Percentiles rank a stretch among this genome's conserved stretches.
These are phyloP conservation scores for Alternaria consortialis DNA, from an alignment of 2,329 filamentous ascomycete genomes.

Conservation along the genomic window DNA sequence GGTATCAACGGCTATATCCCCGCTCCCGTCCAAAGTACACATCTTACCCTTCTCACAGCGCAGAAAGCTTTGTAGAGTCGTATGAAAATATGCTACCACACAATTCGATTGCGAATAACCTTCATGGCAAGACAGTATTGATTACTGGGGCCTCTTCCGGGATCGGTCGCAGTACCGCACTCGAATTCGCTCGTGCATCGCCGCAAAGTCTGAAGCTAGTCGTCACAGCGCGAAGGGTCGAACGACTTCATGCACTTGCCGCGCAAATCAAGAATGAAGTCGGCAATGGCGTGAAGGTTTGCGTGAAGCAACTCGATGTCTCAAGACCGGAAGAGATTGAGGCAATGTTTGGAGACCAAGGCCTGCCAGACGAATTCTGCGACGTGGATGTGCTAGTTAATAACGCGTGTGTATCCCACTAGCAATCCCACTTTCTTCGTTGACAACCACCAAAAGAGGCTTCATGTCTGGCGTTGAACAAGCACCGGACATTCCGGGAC, in stretches of 20 bases:
- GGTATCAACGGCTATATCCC: background rate
- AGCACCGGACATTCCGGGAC: slow-evolving; percentile 79
- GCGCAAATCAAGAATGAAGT: slow-evolving; percentile 77
- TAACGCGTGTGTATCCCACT: slow-evolving; percentile 74
- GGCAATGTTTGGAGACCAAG: slow-evolving; percentile 67
- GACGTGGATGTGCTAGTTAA: slow-evolving; percentile 89
- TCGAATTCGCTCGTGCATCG: slow-evolving; percentile 88
- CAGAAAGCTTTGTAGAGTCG: background rate
- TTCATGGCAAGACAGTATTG: slow-evolving; percentile 87
- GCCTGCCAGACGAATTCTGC: slow-evolving; percentile 79
- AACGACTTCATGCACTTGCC: slow-evolving; percentile 76
- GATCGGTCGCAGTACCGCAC: slow-evolving; percentile 80
- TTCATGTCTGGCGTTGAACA: slow-evolving; percentile 85
- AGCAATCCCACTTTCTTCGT: background rate
- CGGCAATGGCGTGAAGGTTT: slow-evolving; percentile 68
- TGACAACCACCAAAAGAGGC: slow-evolving; percentile 62
- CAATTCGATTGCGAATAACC: slow-evolving; percentile 76
- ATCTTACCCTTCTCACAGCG: background rate
- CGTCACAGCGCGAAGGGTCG: slow-evolving; percentile 81
- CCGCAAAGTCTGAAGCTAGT: slow-evolving; percentile 80
- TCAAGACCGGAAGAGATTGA: slow-evolving; percentile 77
- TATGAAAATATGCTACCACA: slow-evolving; percentile 13
- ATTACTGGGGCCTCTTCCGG: slow-evolving; percentile 92
- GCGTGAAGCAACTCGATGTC: slow-evolving; percentile 84
- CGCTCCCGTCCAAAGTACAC: background rate